phyloP scores from a whole-genome alignment of 257 asterid genomes.

The Nicotiana noctiflora region DNA sequence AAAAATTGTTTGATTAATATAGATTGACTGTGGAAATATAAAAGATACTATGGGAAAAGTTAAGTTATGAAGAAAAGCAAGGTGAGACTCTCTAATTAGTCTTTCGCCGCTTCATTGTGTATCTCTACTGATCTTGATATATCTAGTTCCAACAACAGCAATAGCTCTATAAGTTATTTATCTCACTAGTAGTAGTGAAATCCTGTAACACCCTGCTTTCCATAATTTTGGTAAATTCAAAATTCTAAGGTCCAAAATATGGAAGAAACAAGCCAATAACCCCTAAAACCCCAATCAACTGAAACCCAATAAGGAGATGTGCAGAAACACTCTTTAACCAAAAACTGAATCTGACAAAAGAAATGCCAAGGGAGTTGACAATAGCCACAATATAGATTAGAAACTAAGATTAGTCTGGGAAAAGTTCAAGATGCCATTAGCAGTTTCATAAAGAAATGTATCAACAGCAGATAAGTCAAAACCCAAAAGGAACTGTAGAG shows the following conservation, averaged over 20 bases:
- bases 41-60: no score
- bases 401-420: neutral
- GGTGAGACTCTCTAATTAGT: neutral
- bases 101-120: neutral
- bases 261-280: neutral
- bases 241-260: no score
- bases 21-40: no score
- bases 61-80: neutral
- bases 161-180: neutral
- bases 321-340: neutral
- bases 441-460: neutral
- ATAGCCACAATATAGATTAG: neutral
- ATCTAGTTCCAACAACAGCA: neutral
- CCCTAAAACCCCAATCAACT: neutral
- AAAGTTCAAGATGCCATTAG: neutral
- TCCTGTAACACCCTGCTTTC: neutral
- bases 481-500: no score
- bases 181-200: neutral
- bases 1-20: no score
- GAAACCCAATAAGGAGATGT: neutral
- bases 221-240: neutral
- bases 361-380: no score
- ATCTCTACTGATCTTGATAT: neutral
- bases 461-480: neutral
- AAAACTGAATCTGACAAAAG: neutral